phyloP scores from a whole-genome alignment of 73 alveolate genomes.

The Vitrella brassicaformis region DNA sequence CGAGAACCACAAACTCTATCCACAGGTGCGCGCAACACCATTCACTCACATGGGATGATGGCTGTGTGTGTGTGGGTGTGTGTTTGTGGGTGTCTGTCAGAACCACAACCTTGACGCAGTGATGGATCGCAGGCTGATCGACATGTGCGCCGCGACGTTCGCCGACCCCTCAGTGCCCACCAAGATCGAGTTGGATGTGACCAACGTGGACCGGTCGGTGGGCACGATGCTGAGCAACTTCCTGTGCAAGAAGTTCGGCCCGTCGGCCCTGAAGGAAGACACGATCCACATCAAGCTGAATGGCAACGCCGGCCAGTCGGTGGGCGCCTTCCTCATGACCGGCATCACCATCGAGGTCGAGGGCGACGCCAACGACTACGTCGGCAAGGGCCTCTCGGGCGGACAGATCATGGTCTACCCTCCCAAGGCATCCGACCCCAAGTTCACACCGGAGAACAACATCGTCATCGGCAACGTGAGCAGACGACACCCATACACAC shows the following conservation, averaged over 20 bases:
- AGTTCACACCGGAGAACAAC: constrained; percentile 22
- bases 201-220: constrained; percentile 25
- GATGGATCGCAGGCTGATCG: neutral
- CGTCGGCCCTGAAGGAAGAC: too few species aligned
- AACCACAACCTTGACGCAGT: neutral
- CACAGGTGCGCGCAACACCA: too few species aligned
- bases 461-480: constrained; percentile 43
- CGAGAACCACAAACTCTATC: constrained; percentile 26
- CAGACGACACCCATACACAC: too few species aligned
- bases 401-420: constrained; percentile 32
- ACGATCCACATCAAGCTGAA: constrained; percentile 7
- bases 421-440: neutral
- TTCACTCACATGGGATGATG: too few species aligned
- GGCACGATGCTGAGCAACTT: constrained; percentile 25
- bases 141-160: neutral
- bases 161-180: neutral
- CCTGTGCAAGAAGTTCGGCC: too few species aligned
- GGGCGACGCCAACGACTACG: constrained; percentile 42
- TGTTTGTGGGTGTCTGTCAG: too few species aligned
- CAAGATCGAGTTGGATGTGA: neutral
- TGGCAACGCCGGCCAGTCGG: constrained; percentile 36
- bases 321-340: constrained; percentile 35
- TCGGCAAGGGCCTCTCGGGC: constrained; percentile 42
- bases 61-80: too few species aligned
- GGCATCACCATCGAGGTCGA: constrained; percentile 29